phyloP scores from a whole-genome alignment of 2,329 filamentous ascomycete genomes.

The Microascus cirrosus region DNA sequence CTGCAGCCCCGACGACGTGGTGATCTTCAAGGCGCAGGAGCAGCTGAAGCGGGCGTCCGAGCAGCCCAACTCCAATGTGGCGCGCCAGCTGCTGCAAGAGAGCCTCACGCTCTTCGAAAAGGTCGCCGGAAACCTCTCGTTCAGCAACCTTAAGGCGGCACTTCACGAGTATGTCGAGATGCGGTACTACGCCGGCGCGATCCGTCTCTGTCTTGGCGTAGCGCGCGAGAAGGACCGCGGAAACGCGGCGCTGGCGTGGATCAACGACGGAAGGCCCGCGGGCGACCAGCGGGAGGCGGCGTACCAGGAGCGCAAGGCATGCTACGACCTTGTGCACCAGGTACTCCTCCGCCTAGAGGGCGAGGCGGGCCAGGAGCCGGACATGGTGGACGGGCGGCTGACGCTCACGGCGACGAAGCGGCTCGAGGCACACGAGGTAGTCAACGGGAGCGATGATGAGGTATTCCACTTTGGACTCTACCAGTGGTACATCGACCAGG shows the following conservation, averaged over 20 bases:
- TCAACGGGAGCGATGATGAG: conserved; percentile 79
- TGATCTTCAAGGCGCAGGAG: conserved; percentile 97
- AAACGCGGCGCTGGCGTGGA: conserved; percentile 74
- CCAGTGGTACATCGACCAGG: conserved; percentile 86
- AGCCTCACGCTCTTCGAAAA: conserved; percentile 81
- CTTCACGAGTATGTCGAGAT: conserved; percentile 69
- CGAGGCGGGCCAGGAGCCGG: conserved; percentile 56
- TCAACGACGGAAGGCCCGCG: conserved; percentile 69
- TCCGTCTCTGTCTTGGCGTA: conserved; percentile 74
- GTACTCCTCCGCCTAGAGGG: conserved; percentile 69
- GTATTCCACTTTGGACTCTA: conserved; percentile 96
- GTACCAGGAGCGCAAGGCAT: conserved; percentile 62
- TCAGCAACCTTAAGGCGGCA: conserved; percentile 68
- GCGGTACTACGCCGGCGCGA: conserved; percentile 87
- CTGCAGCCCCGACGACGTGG: conserved; percentile 92
- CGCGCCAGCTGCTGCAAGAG: conserved; percentile 73
- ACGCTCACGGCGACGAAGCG: conserved; percentile 69
- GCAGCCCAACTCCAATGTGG: conserved; percentile 64
- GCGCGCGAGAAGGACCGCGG: conserved; percentile 79
- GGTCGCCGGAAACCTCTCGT: conserved; percentile 72
- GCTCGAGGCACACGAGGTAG: conserved; percentile 80
- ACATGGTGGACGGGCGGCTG: conserved; percentile 65
- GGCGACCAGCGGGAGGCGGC: conserved; percentile 57
- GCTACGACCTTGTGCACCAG: conserved; percentile 81
- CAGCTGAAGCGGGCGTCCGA: conserved; percentile 82